Evolutionary conservation across 2,329 filamentous ascomycete genomes (phyloP), one percentile per base, ranked within the genome.

Genomic region (Eutypella sp.): DNA sequence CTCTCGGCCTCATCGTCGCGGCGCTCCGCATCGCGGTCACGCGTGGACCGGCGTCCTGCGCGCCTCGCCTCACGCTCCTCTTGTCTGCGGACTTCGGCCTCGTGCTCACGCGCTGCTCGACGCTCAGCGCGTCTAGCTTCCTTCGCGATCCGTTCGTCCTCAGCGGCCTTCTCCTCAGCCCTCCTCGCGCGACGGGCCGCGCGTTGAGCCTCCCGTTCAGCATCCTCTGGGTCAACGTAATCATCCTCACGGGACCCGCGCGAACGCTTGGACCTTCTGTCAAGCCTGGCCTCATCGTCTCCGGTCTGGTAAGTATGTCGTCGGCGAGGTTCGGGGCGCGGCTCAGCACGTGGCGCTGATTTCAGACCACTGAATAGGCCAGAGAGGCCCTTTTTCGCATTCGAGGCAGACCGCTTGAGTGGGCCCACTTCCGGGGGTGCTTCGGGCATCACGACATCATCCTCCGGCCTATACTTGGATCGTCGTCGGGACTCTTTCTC

Each of bases 331-430:
- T 75, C 71, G 2, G 72, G 62, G 6, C 69, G 66, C 6, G 57
- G 51, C 37, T 75, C 71, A 11, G 70, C 55, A 50, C 70, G 72
- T 8, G 73, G 65, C 41, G 71, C 71, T 50, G 73, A 74, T 47
- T 65, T 67, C 13, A 84, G 63, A 24, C 79, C 79, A 42, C 81
- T 80, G 53, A 90, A 82, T 5, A 89, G 70, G 23, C 79, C 75
- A 22, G 76, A 71, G 20, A 84, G 64, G 4, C 75, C 76, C 58
- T 82, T 85, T 61, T 79, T 84, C 3, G 81, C 73, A 44, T 69
- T 77, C 4, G 84, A 84, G 53, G 75, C 79, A 31, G 81, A 78
- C 40, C 84, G 78, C 58, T 78, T 81, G 40, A 82, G 57, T 29
- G 78, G 71, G 4, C 76, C 66, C 43, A 75, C 69, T 52, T 77